phyloP scores from a whole-genome alignment of 2,329 filamentous ascomycete species.

The Alternaria burnsii region DNA sequence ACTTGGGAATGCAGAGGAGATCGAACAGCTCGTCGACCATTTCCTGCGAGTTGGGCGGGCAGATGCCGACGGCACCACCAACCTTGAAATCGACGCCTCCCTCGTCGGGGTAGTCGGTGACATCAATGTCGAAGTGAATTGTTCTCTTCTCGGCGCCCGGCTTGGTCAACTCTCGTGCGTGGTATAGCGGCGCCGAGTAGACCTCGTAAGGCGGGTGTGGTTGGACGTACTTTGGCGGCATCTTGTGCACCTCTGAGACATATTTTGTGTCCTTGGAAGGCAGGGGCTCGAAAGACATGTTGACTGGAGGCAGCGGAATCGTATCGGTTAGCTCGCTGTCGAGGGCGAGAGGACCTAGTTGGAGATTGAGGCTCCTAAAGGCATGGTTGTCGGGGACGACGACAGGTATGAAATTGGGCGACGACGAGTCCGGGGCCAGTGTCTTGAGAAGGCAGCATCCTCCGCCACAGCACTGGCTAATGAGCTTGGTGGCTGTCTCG shows the following conservation, averaged over 20 bases:
- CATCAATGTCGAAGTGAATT: slow-evolving; percentile 95
- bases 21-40: slow-evolving; percentile 87
- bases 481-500: slow-evolving; percentile 64
- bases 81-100: slow-evolving; percentile 92
- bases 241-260: slow-evolving; percentile 58
- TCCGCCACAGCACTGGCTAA: slow-evolving; percentile 71
- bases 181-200: slow-evolving; percentile 86
- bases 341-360: slow-evolving; percentile 75
- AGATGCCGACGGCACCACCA: slow-evolving; percentile 92
- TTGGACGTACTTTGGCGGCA: slow-evolving; percentile 89
- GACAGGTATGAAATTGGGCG: slow-evolving; percentile 58
- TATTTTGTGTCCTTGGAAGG: slow-evolving; percentile 53
- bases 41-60: slow-evolving; percentile 80
- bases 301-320: slow-evolving; percentile 77
- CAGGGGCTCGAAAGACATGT: slow-evolving; percentile 72
- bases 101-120: slow-evolving; percentile 91
- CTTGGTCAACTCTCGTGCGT: slow-evolving; percentile 85
- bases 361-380: slow-evolving; percentile 79
- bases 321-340: slow-evolving; percentile 75
- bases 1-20: slow-evolving; percentile 79
- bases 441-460: slow-evolving; percentile 70
- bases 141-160: slow-evolving; percentile 94
- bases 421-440: slow-evolving; percentile 58
- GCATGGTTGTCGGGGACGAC: slow-evolving; percentile 80
- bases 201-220: slow-evolving; percentile 94